phyloP scores from a whole-genome alignment of 2,329 filamentous ascomycete genomes.

The Nemania sp. region DNA sequence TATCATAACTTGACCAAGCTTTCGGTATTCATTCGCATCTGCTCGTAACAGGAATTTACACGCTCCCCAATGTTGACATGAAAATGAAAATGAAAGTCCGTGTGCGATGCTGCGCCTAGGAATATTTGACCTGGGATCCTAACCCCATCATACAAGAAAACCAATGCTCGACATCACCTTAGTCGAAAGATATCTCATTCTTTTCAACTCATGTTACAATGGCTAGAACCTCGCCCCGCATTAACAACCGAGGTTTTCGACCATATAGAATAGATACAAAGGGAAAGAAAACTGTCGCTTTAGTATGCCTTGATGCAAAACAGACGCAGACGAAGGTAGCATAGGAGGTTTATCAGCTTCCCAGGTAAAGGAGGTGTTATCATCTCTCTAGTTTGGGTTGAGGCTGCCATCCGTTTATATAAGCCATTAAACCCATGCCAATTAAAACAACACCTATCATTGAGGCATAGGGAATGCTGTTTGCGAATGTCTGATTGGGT shows the following conservation, averaged over 20 bases:
- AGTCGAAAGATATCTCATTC: slow-evolving; percentile 21
- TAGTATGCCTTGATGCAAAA: slow-evolving; percentile 34
- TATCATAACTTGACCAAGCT: slow-evolving; percentile 20
- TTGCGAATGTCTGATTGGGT: slow-evolving; percentile 61
- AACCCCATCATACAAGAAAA: slow-evolving; percentile 35
- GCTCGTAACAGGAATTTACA: slow-evolving; percentile 29
- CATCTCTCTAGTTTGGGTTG: slow-evolving; percentile 52
- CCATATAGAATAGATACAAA: slow-evolving; percentile 50
- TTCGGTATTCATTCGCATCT: slow-evolving; percentile 32
- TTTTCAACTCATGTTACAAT: slow-evolving; percentile 36
- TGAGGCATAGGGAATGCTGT: slow-evolving; percentile 79
- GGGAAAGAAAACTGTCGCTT: slow-evolving; percentile 42
- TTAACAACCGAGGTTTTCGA: slow-evolving; percentile 17
- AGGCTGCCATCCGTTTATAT: slow-evolving; percentile 83
- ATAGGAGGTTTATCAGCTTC: not conserved
- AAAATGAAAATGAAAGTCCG: slow-evolving; percentile 19
- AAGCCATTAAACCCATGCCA: slow-evolving; percentile 87
- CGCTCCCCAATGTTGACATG: slow-evolving; percentile 23
- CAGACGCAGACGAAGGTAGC: not conserved
- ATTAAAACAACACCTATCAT: slow-evolving; percentile 85
- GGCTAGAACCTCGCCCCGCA: slow-evolving; percentile 10
- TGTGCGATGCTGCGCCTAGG: slow-evolving; percentile 32
- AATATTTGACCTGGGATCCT: slow-evolving; percentile 27
- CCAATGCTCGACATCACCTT: slow-evolving; percentile 10
- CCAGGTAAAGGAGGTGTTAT: not conserved